Evolutionary conservation across 1,284 basidiomycete species (phyloP), one percentile per base, ranked within the genome.

Genomic region (Austroboletus rostrupii): DNA sequence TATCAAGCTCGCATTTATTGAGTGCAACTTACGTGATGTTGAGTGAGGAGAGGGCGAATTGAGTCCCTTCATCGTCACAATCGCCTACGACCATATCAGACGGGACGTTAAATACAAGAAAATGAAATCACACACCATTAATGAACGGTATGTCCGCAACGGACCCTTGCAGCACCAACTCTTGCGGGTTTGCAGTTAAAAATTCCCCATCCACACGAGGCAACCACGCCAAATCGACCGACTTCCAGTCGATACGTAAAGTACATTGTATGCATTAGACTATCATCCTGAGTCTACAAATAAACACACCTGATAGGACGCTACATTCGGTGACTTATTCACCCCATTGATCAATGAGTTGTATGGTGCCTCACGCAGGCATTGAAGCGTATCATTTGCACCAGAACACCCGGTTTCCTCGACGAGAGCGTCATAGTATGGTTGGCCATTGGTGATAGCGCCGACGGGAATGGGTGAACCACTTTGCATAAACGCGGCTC

Each of bases 61-160:
- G 31, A 0, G 79, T 79, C n/a, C 78, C 79, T 60, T 80, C 78
- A 48, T 80, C 79, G 46, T 79, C 77, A 48, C 72, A 74, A 49
- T 76, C 70, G 23, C 73, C 72, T 39, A 63, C 66, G 26, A 60
- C 37, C 72, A 72, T 62, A 41, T 73, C 68, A 7, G 72, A 66
- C 5, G 73, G 14, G 4, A 5, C 2, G 64, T 31, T 64, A 61
- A 12, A 26, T 23, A 7, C 23, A 5, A 26, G 21, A 23, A 39
- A 21, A 11, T 10, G 16, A 37, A 7, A 3, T 10, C 10, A 19
- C 35, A 3, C 7, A 71, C 76, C 77, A 12, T 57, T 70, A 29
- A 79, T 61, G 47, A 75, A 72, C 0, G 78, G 76, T n/a, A 80
- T 62, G 37, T 74, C 67, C 3, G 75, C 70, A 16, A 78, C 69